Evolutionary conservation across 2,329 filamentous ascomycete species (phyloP).

Genomic region (Diaporthe humulicola): DNA sequence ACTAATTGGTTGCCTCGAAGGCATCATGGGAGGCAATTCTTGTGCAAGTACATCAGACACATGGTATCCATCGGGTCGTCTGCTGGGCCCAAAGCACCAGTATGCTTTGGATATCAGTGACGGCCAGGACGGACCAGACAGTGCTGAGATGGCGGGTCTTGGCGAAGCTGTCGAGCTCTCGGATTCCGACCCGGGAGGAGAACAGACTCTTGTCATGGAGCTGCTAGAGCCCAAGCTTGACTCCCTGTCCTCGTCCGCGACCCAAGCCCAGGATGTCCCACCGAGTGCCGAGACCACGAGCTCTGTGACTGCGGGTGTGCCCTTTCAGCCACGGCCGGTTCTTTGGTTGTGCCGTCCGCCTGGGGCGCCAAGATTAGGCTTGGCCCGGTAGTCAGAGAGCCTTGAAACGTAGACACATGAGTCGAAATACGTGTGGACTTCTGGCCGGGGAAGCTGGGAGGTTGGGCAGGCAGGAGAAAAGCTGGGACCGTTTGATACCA

Average conservation of each 20-base stretch:
- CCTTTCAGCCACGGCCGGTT: not conserved
- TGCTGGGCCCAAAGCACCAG: not conserved
- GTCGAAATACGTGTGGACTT: not conserved
- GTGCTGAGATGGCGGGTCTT: not conserved
- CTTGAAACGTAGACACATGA: conserved; percentile 26
- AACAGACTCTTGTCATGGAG: not conserved
- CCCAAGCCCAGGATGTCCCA: not conserved
- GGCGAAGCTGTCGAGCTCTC: conserved; percentile 5
- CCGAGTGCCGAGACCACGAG: not conserved
- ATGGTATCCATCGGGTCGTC: not conserved
- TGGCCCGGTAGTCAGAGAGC: conserved; percentile 23
- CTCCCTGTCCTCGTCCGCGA: conserved; percentile 6
- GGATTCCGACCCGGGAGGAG: not conserved
- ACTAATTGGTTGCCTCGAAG: not conserved
- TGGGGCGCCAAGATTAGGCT: conserved; percentile 24
- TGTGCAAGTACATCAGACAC: not conserved
- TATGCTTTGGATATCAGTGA: not conserved
- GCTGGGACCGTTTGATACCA: conserved; percentile 21
- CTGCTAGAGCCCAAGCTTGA: conserved; percentile 19
- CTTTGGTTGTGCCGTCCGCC: not conserved
- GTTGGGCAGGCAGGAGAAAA: conserved; percentile 2
- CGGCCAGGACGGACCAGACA: not conserved
- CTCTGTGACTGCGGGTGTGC: not conserved
- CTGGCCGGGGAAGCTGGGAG: not conserved
- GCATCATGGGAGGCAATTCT: not conserved